Evolutionary conservation across 2,329 filamentous ascomycete species (phyloP).

Genomic region (Aspergillus nomiae): DNA sequence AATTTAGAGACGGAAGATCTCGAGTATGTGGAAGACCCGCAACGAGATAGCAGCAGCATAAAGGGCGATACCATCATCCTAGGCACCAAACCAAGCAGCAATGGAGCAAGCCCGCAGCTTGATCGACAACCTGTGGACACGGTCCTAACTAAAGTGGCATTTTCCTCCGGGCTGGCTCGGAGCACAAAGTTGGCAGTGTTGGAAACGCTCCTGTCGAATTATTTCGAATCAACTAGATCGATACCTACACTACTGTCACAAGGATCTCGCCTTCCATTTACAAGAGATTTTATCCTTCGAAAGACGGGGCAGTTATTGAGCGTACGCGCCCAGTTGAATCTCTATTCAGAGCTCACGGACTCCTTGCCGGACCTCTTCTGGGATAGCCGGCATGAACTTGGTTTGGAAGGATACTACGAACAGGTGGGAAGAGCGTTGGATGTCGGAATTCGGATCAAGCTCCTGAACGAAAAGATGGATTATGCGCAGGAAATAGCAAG

Average conservation of each 20-base stretch:
- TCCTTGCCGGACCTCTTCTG: constrained; percentile 95
- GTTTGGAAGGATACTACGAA: constrained; percentile 92
- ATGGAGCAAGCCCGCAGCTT: constrained; percentile 23
- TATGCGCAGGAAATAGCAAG: constrained; percentile 94
- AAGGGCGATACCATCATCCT: constrained; percentile 87
- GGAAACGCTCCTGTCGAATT: constrained; percentile 77
- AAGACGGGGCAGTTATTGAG: constrained; percentile 92
- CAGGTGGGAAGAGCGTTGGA: constrained; percentile 88
- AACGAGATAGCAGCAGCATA: constrained; percentile 73
- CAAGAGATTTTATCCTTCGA: constrained; percentile 77
- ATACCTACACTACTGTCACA: constrained; percentile 78
- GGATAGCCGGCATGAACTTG: constrained; percentile 86
- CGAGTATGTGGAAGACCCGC: constrained; percentile 77
- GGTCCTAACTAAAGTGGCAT: constrained; percentile 90
- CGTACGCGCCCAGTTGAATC: constrained; percentile 88
- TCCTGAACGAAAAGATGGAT: constrained; percentile 95
- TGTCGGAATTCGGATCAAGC: constrained; percentile 85
- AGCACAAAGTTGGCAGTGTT: constrained; percentile 93
- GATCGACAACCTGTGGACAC: constrained; percentile 52
- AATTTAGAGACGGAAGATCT: constrained; percentile 84
- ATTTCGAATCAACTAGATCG: constrained; percentile 81
- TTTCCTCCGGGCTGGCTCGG: constrained; percentile 88
- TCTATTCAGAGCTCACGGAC: constrained; percentile 96
- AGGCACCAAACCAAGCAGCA: constrained; percentile 64
- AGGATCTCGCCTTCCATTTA: constrained; percentile 64